Base-by-base conservation (phyloP, 1,284 basidiomycete genomes). In the Heterobasidion occidentale region DNA sequence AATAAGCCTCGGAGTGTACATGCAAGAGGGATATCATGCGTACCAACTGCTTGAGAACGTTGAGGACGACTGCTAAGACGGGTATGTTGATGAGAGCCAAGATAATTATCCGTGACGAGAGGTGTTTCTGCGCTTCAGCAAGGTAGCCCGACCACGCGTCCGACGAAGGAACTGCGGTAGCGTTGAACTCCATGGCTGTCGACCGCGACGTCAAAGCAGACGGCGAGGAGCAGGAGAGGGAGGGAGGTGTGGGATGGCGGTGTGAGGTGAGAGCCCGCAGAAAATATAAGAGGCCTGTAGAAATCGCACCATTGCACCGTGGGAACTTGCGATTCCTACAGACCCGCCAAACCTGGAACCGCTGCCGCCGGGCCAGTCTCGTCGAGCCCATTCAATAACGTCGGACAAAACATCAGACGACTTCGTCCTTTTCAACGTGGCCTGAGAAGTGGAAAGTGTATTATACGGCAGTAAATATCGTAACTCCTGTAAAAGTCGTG, bases 31-130 rank as follows among this genome's bases (percentile, higher is more conserved):
- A 20, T 15, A n/a, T 7, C 7, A 36, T 9, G 70, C 80, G 57
- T 62, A 87, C 84, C 55, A 86, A 65, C 67, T 88, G 86, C 56
- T 72, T 70, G 11, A 83, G 68, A 47, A 88, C 76, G 63, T 90
- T 88, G 54, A 88, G 62, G 3, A 74, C 67, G 46, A 88, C 75
- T 53, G 68, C 73, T 54, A 78, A 58, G 56, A 80, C 14, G 2
- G 79, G 79, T 42, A 76, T 67, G 60, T 72, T 72, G 58, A 73
- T 62, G 56, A 73, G 55, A n/a, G 66, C 64, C 47, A 71, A 62
- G 47, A 73, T 54, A 36, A 66, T 58, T 35, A 71, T 59, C 50
- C 67, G 65, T 7, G 64, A 56, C 2, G 63, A 61, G 52, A 71
- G 58, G 51, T 64, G 62, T 27, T 61, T 63, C 36, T 77, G 73